A percentile compares a stretch with the other conserved stretches of the same genome.
Conservation (phyloP, 2,329 filamentous ascomycete species). For the Cadophora sp. region DNA sequence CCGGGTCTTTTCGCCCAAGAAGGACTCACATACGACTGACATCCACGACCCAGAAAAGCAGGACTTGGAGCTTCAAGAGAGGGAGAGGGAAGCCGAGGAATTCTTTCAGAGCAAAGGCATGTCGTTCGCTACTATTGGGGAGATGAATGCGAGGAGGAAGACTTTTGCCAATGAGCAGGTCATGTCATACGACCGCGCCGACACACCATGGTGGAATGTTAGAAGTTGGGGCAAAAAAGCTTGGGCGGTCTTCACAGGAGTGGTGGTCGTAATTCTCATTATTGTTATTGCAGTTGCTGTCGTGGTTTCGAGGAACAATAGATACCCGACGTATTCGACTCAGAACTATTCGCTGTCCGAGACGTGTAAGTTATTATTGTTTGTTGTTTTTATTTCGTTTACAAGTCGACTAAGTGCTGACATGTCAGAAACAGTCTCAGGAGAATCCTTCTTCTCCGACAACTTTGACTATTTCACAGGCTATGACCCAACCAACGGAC, state of each 20-base stretch:
- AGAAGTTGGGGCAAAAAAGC: slow-evolving; percentile 59
- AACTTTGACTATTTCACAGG: slow-evolving; percentile 53
- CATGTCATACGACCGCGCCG: slow-evolving; percentile 27
- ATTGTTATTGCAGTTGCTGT: slow-evolving; percentile 54
- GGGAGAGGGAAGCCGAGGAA: slow-evolving; percentile 10
- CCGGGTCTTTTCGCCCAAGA: slow-evolving; percentile 22
- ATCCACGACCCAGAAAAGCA: slow-evolving; percentile 17
- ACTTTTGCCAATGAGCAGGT: slow-evolving; percentile 19
- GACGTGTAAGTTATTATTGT: slow-evolving; percentile 42
- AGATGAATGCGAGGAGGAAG: slow-evolving; percentile 25
- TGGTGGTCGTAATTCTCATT: slow-evolving; percentile 51
- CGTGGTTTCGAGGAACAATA: slow-evolving; percentile 46
- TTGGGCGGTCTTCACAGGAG: slow-evolving; percentile 52
- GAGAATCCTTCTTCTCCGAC: slow-evolving; percentile 49
- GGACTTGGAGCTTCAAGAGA: slow-evolving; percentile 18
- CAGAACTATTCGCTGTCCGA: slow-evolving; percentile 50
- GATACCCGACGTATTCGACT: slow-evolving; percentile 51
- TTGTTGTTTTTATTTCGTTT: neutral
- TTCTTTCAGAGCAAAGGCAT: slow-evolving; percentile 24
- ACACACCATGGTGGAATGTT: slow-evolving; percentile 52
- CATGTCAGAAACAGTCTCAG: slow-evolving; percentile 40
- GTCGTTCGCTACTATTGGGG: slow-evolving; percentile 27
- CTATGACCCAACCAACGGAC: slow-evolving; percentile 52
- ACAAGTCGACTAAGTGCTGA: slow-evolving; percentile 17
- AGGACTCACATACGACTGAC: slow-evolving; percentile 14